phyloP scores from a whole-genome alignment of 2,329 filamentous ascomycete genomes.

The Xylariaceae sp. region DNA sequence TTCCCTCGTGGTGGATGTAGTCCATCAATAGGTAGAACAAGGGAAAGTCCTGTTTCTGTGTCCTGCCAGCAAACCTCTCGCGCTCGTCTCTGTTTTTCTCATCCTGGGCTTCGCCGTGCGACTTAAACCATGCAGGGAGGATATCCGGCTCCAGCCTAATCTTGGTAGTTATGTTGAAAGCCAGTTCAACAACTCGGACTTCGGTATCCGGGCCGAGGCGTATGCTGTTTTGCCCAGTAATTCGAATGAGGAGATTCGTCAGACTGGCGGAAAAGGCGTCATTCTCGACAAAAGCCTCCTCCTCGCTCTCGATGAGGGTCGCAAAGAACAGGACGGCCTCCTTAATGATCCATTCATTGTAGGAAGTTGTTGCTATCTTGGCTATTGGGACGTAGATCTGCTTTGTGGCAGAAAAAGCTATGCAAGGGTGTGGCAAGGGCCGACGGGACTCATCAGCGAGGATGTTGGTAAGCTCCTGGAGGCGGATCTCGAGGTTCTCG shows the following conservation, averaged over 20 bases:
- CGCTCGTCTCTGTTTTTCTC: conserved; percentile 43
- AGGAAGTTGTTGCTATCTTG: conserved; percentile 80
- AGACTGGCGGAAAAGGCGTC: conserved; percentile 79
- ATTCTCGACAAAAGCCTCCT: conserved; percentile 90
- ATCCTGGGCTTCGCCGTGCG: conserved; percentile 36
- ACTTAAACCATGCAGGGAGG: conserved; percentile 86
- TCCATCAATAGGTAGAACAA: conserved; percentile 94
- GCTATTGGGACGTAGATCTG: conserved; percentile 87
- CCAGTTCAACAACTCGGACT: conserved; percentile 81
- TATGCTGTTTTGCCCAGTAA: conserved; percentile 69
- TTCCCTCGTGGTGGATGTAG: conserved; percentile 92
- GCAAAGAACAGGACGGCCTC: conserved; percentile 85
- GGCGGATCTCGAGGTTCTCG: conserved; percentile 57
- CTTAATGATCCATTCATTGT: conserved; percentile 80
- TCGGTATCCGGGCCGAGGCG: conserved; percentile 78
- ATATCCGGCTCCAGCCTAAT: conserved; percentile 86
- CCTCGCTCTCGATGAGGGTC: conserved; percentile 90
- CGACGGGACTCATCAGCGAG: conserved; percentile 86
- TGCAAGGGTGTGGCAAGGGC: conserved; percentile 85
- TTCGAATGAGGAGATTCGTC: conserved; percentile 78
- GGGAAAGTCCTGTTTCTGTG: conserved; percentile 88
- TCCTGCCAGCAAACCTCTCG: conserved; percentile 75
- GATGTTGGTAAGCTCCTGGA: conserved; percentile 64
- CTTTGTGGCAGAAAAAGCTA: conserved; percentile 77
- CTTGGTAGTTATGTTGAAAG: conserved; percentile 96